These are phyloP conservation scores for Cystobasidiaceae sp. DNA, from an alignment of 1,284 basidiomycete species.

Conservation along the genomic window DNA sequence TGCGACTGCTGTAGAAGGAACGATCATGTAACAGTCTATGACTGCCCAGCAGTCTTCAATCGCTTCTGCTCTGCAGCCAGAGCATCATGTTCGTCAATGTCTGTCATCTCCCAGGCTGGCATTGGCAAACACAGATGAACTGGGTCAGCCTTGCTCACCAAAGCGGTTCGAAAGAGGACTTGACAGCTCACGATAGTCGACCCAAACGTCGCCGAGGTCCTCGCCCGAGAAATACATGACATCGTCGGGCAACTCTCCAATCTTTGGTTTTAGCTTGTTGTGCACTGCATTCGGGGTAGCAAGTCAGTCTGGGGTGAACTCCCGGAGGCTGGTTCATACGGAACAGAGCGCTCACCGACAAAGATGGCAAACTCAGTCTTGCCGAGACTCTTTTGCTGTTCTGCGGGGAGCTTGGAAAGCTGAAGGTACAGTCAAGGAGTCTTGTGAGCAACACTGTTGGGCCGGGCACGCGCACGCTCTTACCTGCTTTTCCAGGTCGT, in stretches of 20 bases:
- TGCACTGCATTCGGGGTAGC: constrained; percentile 61
- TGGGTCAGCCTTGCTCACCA: too few species aligned
- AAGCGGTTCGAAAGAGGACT: too few species aligned
- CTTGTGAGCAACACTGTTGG: neutral
- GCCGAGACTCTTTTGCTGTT: constrained; percentile 51
- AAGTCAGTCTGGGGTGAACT: too few species aligned
- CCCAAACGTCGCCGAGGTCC: constrained; percentile 27
- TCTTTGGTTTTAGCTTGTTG: constrained; percentile 84
- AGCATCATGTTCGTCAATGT: constrained; percentile 21
- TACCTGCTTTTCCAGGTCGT: constrained; percentile 72
- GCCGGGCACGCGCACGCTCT: constrained; percentile 48
- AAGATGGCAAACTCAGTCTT: constrained; percentile 78
- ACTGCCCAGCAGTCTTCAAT: too few species aligned
- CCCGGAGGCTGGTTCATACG: too few species aligned
- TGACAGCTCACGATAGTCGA: constrained; percentile 32
- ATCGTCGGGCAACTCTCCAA: constrained; percentile 62
- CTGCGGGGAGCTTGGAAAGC: constrained; percentile 45
- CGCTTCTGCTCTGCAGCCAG: constrained; percentile 1
- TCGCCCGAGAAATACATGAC: constrained; percentile 54
- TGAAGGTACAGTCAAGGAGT: constrained; percentile 9
- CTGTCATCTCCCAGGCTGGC: constrained; percentile 27
- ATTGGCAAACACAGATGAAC: too few species aligned
- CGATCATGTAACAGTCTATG: too few species aligned
- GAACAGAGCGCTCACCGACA: constrained; percentile 52
- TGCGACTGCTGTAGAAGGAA: too few species aligned